These are phyloP conservation scores for Microstegium vimineum DNA, from an alignment of 176 grass and related monocot genomes.

Conservation along the genomic window DNA sequence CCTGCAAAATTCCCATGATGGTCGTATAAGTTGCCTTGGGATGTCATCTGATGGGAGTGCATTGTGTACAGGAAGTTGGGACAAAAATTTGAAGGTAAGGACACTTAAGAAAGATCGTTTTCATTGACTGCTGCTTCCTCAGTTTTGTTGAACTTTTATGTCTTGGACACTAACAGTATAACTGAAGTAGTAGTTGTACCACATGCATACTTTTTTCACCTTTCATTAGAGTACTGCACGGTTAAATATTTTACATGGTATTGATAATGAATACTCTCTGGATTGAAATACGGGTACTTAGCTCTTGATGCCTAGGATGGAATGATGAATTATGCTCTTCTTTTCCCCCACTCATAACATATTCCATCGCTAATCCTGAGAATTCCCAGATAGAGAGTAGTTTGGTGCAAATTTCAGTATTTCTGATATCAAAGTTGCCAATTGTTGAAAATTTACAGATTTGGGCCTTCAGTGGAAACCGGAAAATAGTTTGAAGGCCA, in stretches of 20 bases:
- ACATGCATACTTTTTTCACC: neutral
- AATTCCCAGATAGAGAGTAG: neutral
- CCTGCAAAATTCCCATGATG: slow-evolving; percentile 81
- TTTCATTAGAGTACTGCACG: neutral
- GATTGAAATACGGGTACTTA: neutral
- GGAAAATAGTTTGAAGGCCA: slow-evolving; percentile 75
- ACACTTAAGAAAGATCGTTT: neutral
- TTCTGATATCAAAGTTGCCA: neutral
- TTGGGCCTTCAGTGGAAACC: slow-evolving; percentile 92
- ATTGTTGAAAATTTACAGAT: slow-evolving; percentile 55
- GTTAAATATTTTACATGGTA: neutral
- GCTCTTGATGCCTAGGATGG: neutral
- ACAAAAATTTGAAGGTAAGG: slow-evolving; percentile 93
- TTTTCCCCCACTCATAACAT: no score
- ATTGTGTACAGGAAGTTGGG: slow-evolving; percentile 96
- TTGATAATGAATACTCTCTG: neutral
- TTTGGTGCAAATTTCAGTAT: neutral
- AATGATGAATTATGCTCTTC: neutral
- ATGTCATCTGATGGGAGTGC: slow-evolving; percentile 96
- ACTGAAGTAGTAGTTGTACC: neutral
- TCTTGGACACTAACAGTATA: neutral
- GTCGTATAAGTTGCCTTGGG: slow-evolving; percentile 87
- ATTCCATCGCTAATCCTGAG: neutral
- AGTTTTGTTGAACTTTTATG: neutral
- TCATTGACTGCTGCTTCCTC: slow-evolving; percentile 4